phyloP scores from a whole-genome alignment of 768 basidiomycete genomes.

The Rhizopogon roseolus region DNA sequence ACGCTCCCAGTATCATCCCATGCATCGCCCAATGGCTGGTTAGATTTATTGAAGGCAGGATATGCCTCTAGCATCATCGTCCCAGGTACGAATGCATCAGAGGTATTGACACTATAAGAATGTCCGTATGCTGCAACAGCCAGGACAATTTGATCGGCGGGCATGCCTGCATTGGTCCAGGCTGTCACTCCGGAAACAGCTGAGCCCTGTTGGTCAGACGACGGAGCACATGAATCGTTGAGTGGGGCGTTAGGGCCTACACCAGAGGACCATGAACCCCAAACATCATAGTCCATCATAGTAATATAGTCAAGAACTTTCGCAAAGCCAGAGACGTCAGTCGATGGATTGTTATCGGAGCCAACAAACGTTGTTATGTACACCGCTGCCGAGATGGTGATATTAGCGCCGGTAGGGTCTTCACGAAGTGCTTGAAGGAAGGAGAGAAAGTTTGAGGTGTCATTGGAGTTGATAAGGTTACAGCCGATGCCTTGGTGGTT shows the following conservation, averaged over 20 bases:
- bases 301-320: conserved; percentile 69
- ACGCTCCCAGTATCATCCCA: conserved; percentile 44
- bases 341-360: conserved; percentile 46
- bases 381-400: conserved; percentile 72
- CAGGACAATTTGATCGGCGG: conserved; percentile 64
- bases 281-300: conserved; percentile 71
- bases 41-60: conserved; percentile 43
- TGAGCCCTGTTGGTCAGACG: conserved; percentile 61
- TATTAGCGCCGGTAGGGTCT: conserved; percentile 35
- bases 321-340: conserved; percentile 65
- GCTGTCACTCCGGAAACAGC: conserved; percentile 66
- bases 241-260: conserved; percentile 84
- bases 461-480: conserved; percentile 56
- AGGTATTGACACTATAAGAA: conserved; percentile 42
- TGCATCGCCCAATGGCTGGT: conserved; percentile 49
- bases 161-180: conserved; percentile 79
- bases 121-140: conserved; percentile 86
- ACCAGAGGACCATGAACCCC: conserved; percentile 46
- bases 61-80: conserved; percentile 37
- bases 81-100: conserved; percentile 14
- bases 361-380: conserved; percentile 63
- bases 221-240: conserved; percentile 65
- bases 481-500: conserved; percentile 62
- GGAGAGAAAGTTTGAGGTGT: conserved; percentile 73
- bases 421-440: conserved; percentile 71